Conservation (phyloP, 2,329 filamentous ascomycete species). For the Aspergillus ochraceoroseus region DNA sequence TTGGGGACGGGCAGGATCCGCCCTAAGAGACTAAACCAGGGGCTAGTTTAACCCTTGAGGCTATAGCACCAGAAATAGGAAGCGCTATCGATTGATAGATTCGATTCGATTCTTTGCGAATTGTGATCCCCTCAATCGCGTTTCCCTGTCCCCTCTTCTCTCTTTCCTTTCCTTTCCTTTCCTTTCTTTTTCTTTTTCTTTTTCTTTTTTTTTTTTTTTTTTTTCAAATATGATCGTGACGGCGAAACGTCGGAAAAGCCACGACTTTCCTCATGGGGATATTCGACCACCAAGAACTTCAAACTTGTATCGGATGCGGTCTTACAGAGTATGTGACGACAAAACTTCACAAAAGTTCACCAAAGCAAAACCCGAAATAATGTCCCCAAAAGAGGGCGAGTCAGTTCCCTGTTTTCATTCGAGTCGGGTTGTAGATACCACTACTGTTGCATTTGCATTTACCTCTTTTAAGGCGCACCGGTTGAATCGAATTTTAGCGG, state of each 20-base stretch:
- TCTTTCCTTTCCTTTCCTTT: background rate
- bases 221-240: background rate
- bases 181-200: background rate
- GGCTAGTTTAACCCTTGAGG: conserved; percentile 15
- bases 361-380: too few species aligned
- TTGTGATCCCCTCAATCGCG: background rate
- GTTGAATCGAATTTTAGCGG: background rate
- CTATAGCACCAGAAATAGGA: conserved; percentile 4
- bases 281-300: background rate
- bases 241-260: conserved; percentile 2
- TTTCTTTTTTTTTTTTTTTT: background rate
- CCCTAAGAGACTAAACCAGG: conserved; percentile 14
- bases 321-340: too few species aligned
- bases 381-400: too few species aligned
- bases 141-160: background rate
- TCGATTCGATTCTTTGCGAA: conserved; percentile 5
- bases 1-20: conserved; percentile 2
- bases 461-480: background rate
- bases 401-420: background rate
- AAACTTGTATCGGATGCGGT: background rate
- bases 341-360: too few species aligned
- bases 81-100: conserved; percentile 19
- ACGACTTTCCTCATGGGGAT: background rate
- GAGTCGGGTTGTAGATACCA: background rate
- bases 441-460: background rate